These are phyloP conservation scores for Saccharum spontaneum DNA, from an alignment of 176 grass and related monocot genomes.

Conservation along the genomic window DNA sequence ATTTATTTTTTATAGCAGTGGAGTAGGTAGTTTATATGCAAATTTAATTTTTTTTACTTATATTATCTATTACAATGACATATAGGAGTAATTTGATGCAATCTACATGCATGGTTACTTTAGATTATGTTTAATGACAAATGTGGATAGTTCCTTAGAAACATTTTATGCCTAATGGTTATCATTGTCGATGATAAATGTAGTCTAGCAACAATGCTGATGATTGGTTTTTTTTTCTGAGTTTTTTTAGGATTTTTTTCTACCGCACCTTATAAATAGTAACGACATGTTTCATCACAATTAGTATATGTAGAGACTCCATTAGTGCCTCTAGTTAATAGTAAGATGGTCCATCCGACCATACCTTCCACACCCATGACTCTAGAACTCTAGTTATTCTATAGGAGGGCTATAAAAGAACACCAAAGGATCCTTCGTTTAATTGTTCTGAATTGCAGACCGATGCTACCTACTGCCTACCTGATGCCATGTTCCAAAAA, in stretches of 20 bases:
- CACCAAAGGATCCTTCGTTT: not conserved
- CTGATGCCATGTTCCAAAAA: constrained; percentile 1
- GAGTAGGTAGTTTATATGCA: not conserved
- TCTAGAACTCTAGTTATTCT: not conserved
- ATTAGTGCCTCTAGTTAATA: not conserved
- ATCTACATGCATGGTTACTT: too few relatives aligned
- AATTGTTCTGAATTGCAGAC: not conserved
- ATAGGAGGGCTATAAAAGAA: not conserved
- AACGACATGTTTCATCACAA: not conserved
- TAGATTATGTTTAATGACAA: not conserved
- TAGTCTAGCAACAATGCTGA: not conserved
- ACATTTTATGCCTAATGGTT: not conserved
- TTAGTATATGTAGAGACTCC: not conserved
- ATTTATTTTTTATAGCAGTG: too few relatives aligned
- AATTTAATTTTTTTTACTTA: not conserved
- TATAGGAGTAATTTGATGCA: not conserved
- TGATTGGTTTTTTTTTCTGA: not conserved
- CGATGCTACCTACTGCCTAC: not conserved
- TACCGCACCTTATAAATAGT: not conserved
- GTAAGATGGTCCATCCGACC: not conserved
- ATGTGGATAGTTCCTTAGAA: not conserved
- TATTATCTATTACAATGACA: not conserved
- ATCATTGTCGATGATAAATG: not conserved
- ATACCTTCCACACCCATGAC: not conserved
- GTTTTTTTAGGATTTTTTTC: not conserved